Evolutionary conservation across 2,329 filamentous ascomycete species (phyloP), one percentile per base, ranked within the genome.

Genomic region (Fusarium sp.): DNA sequence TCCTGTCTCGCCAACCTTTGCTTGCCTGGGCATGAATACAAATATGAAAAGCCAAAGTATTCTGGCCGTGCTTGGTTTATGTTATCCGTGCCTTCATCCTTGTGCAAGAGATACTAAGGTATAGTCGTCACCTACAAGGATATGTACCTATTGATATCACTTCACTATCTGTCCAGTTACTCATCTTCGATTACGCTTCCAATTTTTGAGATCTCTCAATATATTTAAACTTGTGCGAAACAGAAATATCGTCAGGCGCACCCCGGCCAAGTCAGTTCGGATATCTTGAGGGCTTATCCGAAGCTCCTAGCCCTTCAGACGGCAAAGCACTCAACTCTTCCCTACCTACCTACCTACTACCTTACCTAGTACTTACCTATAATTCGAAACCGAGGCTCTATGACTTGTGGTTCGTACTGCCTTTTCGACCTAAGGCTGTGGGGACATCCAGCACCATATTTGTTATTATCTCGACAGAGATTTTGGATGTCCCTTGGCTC

Each of bases 221-320:
- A 18, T 31, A 9, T 41, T n/a, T 31, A 28, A 28, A 41, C 49
- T 36, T 36, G 31, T 55, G 24, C 35, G 24, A 42, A 41, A n/a
- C 15, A 28, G 36, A 31, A 28, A 55, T 14, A 18, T 17, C 24
- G 22, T 28, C 36, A 24, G 24, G 31, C 12, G 22, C 26, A 20
- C 33, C 45, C 31, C 28, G 26, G 35, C 41, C 38, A 45, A 56
- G 38, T 26, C 18, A 26, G 20, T 18, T 35, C 64, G 51, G 45
- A 44, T 49, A 39, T 26, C 45, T n/a, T 17, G 15, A 45, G 41
- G 28, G 18, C 63, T 68, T 68, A 62, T 68, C 63, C 63, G 63
- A 52, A 62, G 33, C 39, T 31, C 15, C 14, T 31, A 36, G 20
- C 15, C 26, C n/a, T 31, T 18, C 8, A 33, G 24, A 48, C 42